phyloP scores from a whole-genome alignment of 805 yeast genomes.

The Saccharomycopsis synnaedendra region DNA sequence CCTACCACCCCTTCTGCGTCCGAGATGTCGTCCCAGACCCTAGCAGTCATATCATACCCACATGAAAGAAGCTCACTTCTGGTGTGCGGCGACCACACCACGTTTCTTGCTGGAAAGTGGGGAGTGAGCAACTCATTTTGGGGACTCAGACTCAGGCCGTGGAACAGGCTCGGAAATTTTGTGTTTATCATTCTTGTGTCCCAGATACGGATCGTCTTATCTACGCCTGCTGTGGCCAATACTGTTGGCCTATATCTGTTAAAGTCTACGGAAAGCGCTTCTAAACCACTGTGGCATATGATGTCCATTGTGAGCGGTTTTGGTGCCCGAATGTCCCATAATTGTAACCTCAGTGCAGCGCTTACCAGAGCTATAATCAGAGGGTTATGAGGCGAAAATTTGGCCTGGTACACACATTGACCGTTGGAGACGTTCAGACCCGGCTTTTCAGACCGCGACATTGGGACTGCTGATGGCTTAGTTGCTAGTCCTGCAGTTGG shows the following conservation, averaged over 20 bases:
- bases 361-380: constrained; percentile 55
- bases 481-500: neutral
- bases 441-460: constrained; percentile 26
- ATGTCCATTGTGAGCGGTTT: constrained; percentile 45
- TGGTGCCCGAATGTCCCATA: constrained; percentile 76
- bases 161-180: constrained; percentile 24
- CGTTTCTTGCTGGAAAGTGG: constrained; percentile 75
- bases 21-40: constrained; percentile 73
- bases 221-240: constrained; percentile 88
- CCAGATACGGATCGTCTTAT: constrained; percentile 76
- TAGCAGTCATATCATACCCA: constrained; percentile 87
- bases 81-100: constrained; percentile 84
- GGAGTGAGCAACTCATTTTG: constrained; percentile 75
- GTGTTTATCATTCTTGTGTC: constrained; percentile 62
- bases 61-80: constrained; percentile 60
- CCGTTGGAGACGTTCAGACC: constrained; percentile 26
- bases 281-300: constrained; percentile 71
- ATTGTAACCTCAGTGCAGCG: constrained; percentile 61
- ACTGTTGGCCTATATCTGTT: constrained; percentile 77
- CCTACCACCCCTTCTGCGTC: constrained; percentile 41
- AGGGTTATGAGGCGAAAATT: constrained; percentile 79
- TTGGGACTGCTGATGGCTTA: constrained; percentile 23
- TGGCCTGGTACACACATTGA: constrained; percentile 69
- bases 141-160: constrained; percentile 44
- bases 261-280: constrained; percentile 75